Percentiles rank a stretch among this genome's conserved stretches.
These are phyloP conservation scores for Pichia kluyveri DNA, from an alignment of 805 yeast species.

Conservation along the genomic window DNA sequence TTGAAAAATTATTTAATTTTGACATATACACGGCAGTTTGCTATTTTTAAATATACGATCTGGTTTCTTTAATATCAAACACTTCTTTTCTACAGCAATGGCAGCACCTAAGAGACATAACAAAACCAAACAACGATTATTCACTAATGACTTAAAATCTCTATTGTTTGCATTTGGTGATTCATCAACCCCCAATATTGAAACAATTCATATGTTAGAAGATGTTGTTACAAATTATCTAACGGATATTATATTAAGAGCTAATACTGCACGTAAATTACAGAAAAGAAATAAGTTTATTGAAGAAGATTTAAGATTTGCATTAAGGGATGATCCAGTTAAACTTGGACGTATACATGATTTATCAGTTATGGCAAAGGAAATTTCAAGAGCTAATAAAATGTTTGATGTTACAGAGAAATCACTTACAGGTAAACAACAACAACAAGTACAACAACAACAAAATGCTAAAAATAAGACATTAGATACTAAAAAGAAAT, in stretches of 20 bases:
- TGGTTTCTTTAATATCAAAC: too few species aligned
- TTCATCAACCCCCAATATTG: conserved; percentile 54
- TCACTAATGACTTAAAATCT: conserved; percentile 39
- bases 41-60: too few species aligned
- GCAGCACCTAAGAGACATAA: conserved; percentile 11
- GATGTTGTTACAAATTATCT: conserved; percentile 59
- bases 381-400: conserved; percentile 56
- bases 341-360: conserved; percentile 66
- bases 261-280: conserved; percentile 40
- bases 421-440: conserved; percentile 20
- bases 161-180: conserved; percentile 69
- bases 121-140: conserved; percentile 21
- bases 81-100: too few species aligned
- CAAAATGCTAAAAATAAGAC: background rate
- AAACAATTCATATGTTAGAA: conserved; percentile 57
- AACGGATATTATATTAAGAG: conserved; percentile 42
- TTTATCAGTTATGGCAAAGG: conserved; percentile 48
- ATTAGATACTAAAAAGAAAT: background rate
- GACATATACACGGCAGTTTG: too few species aligned
- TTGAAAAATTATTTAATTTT: too few species aligned
- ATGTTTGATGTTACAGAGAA: conserved; percentile 58
- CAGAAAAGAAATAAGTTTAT: conserved; percentile 52
- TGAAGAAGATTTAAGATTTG: conserved; percentile 67
- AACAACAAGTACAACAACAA: background rate
- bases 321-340: conserved; percentile 53